Base-by-base conservation (phyloP, 257 asterid genomes). In the Pogostemon cablin region DNA sequence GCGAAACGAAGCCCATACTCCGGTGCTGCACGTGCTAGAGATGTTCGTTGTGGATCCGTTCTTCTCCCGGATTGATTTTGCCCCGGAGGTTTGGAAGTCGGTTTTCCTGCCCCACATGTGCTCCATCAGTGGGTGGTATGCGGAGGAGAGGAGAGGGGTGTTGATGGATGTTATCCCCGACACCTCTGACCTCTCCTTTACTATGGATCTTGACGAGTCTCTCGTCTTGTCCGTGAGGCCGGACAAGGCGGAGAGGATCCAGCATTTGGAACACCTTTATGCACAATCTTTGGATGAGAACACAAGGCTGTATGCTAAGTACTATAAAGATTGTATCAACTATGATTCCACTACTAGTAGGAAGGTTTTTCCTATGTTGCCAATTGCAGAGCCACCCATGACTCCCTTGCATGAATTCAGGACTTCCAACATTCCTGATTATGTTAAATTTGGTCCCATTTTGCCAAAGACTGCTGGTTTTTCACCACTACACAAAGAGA, bases 311-410 rank as follows among this genome's bases (percentile, higher is more conserved):
- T 86, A 81, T 61, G 96, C 95, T 3, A 90, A 80, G 79, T 80
- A 88, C 47, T 88, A 86, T 41, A 88, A 81, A 79, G 96, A 90
- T 32, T 86, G 97, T 75, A 70, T 88, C 65, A 83, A 81, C 56
- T 80, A 78, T 58, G 96, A 88, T 78, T 78, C 88, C 35, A 79
- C 85, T 32, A 82, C 86, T 0, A 71, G 88, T 57, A 85, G 88
- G 84, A 85, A 76, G 79, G 48, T 17, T 65, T 79, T 88, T 40
- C 97, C 93, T 25, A 81, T 90, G 97, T 48, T 90, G 52, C 97
- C 97, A 1, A 90, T 90, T 37, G 95, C 84, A 1, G 97, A 90
- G 83, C 87, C 97, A 1, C 97, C 96, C 0, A 77, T 79, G 97
- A 85, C 92, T 61, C 95, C 96, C 35, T 65, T 86, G 80, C 90